Base-by-base conservation (phyloP, 208 protist species). In the Crithidia bombi region DNA sequence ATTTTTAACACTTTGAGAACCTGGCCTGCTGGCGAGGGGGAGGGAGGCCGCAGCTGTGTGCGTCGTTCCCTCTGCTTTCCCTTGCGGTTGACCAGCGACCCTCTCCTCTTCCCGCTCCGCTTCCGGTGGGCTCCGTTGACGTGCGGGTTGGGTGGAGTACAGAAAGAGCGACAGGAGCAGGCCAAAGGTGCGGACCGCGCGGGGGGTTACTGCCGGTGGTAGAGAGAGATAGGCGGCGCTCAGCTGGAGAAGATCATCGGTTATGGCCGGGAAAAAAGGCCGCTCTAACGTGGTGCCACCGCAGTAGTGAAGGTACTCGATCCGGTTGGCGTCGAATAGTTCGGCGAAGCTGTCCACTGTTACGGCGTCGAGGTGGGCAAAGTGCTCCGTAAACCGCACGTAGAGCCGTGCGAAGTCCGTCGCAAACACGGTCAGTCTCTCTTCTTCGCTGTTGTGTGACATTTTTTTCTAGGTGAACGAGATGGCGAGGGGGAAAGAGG, bases 221-320 rank as follows among this genome's bases (percentile, higher is more conserved):
- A 95, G 33, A 21, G 70, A 71, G n/a, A 95, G 52, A 67, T 95
- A 95, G 25, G 79, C 73, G 6, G 82, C 73, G 32, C 79, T 79
- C 26, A 93, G 73, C 26, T 82, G 64, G n/a, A 95, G 71, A n/a
- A 93, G 43, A 55, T 89, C 78, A 1, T 76, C 51, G 9, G 85
- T 81, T 19, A 91, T 71, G 39, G 69, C 54, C 9, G 50, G 54
- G 43, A 78, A 73, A 70, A 81, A 91, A 6, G 85, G 86, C 23
- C 79, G 55, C 15, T 77, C 75, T n/a, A 77, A 25, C 0, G 66
- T 70, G 28, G 70, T 85, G 49, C 70, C 63, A 2, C 85, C 90
- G 46, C 77, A 75, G 79, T 91, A 95, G 78, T 92, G 86, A 4
- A 95, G 44, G 57, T 90, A 90, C 65, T 93, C 86, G 17, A 89